Base-by-base conservation (phyloP, 768 basidiomycete species). In the Pleurotus djamor region DNA sequence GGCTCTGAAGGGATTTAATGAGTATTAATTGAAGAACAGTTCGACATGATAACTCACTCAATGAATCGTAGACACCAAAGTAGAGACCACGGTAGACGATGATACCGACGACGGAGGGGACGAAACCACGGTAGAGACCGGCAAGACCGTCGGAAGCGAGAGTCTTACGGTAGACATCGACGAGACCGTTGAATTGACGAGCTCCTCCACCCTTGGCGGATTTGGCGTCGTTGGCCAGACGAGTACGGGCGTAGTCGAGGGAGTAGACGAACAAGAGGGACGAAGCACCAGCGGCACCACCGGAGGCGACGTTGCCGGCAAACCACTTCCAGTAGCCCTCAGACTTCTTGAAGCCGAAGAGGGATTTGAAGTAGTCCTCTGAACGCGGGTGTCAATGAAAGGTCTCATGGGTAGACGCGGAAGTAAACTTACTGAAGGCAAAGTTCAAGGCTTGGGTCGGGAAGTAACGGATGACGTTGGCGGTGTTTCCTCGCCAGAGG, bases 401-500 rank as follows among this genome's bases (percentile, higher is more conserved):
- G 41, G 3, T 28, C 12, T 2, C 4, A 4, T 10, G 14, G 56
- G 2, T 37, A 16, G 10, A 38, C 50, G n/a, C 9, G n/a, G n/a
- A n/a, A 52, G 59, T 49, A 60, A 51, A 86, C 94, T 68, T 67
- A 97, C 92, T 98, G 91, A 98, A 98, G 74, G 96, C 96, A 71
- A 99, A 98, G 92, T 99, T 99, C 69, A 98, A 80, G 43, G 97
- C 97, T 77, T 99, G 96, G 59, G 97, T 99, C 55, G 97, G 97
- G 94, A 99, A 99, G 91, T 99, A 99, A 75, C 97, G 96, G 82
- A 99, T 97, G 79, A 99, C 97, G 81, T 99, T 99, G 86, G 97
- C 96, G 60, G 96, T 98, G 88, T 99, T 99, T 77, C 97, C 97
- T 81, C 97, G 83, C 97, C 97, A 98, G 71, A 99, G 82, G 17